Percentiles rank a stretch among this genome's conserved stretches.
phyloP scores from a whole-genome alignment of 768 basidiomycete genomes.

The Boletellus ananiceps region DNA sequence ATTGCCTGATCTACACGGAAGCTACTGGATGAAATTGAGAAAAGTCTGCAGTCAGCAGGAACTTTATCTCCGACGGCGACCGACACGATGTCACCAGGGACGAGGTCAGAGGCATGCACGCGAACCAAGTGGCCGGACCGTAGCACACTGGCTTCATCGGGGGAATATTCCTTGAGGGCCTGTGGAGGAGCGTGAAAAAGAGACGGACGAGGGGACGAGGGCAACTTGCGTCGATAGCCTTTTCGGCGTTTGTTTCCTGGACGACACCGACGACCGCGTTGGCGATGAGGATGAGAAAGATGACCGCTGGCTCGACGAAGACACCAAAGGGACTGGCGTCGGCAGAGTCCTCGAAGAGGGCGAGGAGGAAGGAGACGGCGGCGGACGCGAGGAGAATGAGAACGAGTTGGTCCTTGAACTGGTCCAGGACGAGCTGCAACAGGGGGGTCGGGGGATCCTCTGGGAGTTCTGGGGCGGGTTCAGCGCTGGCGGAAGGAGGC shows the following conservation, averaged over 20 bases:
- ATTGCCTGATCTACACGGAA: conserved; percentile 97
- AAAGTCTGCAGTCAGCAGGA: conserved; percentile 88
- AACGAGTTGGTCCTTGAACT: conserved; percentile 98
- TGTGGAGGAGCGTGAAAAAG: conserved; percentile 29
- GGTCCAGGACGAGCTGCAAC: conserved; percentile 94
- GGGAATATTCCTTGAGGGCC: conserved; percentile 96
- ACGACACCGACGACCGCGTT: conserved; percentile 98
- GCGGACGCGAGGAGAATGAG: conserved; percentile 94
- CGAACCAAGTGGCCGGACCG: conserved; percentile 66
- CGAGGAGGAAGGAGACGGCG: conserved; percentile 88
- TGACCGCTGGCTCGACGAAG: conserved; percentile 94
- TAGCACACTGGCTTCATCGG: conserved; percentile 90
- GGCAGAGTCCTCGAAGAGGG: conserved; percentile 75
- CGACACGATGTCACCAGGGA: conserved; percentile 90
- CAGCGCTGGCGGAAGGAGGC: not conserved
- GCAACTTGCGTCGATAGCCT: conserved; percentile 87
- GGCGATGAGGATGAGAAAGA: conserved; percentile 91
- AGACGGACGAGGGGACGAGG: not conserved
- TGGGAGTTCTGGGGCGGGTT: conserved; percentile 64
- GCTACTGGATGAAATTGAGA: conserved; percentile 87
- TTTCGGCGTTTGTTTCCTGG: conserved; percentile 94
- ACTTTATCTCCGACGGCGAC: conserved; percentile 94
- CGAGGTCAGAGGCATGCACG: conserved; percentile 83
- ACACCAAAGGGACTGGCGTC: conserved; percentile 69
- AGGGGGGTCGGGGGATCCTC: conserved; percentile 89